These are phyloP conservation scores for Leishmania lainsoni DNA, from an alignment of 208 protist genomes.

Conservation along the genomic window DNA sequence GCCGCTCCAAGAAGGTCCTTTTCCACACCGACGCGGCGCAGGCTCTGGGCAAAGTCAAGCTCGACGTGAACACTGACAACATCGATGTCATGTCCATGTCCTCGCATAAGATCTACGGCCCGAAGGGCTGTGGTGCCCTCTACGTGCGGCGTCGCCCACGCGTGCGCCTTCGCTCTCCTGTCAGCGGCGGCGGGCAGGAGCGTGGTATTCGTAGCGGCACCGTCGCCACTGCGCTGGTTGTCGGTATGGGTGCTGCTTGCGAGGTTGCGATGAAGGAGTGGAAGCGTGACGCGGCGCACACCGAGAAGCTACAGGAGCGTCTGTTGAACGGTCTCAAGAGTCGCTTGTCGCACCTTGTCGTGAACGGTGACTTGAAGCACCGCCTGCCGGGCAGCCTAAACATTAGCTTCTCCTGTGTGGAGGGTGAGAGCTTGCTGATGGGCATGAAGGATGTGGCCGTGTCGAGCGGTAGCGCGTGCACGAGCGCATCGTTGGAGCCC, in stretches of 20 bases:
- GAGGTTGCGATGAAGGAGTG: constrained; percentile 93
- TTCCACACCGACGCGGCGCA: constrained; percentile 99
- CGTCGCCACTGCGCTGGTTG: constrained; percentile 91
- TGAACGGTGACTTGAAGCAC: constrained; percentile 94
- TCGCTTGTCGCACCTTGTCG: constrained; percentile 83
- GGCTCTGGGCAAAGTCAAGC: constrained; percentile 97
- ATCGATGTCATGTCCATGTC: constrained; percentile 98
- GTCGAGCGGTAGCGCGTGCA: constrained; percentile 98
- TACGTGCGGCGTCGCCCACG: constrained; percentile 94
- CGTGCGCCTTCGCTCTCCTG: constrained; percentile 96
- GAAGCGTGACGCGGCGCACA: constrained; percentile 91
- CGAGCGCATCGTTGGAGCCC: constrained; percentile 98
- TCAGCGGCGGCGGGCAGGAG: constrained; percentile 99
- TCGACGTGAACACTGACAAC: constrained; percentile 97
- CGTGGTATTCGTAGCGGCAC: constrained; percentile 96
- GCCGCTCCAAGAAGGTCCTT: constrained; percentile 93
- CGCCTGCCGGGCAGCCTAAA: constrained; percentile 98
- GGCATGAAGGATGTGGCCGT: constrained; percentile 97
- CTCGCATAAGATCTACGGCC: constrained; percentile 99
- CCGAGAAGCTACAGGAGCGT: constrained; percentile 77
- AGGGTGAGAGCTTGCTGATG: constrained; percentile 99
- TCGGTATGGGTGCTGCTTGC: constrained; percentile 96
- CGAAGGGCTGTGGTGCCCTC: constrained; percentile 94
- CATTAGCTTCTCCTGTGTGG: constrained; percentile 98
- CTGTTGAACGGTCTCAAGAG: constrained; percentile 87